A percentile compares a stretch with the other conserved stretches of the same genome.
Evolutionary conservation across 1,284 basidiomycete genomes (phyloP).

Genomic region (Cryptococcus depauperatus): DNA sequence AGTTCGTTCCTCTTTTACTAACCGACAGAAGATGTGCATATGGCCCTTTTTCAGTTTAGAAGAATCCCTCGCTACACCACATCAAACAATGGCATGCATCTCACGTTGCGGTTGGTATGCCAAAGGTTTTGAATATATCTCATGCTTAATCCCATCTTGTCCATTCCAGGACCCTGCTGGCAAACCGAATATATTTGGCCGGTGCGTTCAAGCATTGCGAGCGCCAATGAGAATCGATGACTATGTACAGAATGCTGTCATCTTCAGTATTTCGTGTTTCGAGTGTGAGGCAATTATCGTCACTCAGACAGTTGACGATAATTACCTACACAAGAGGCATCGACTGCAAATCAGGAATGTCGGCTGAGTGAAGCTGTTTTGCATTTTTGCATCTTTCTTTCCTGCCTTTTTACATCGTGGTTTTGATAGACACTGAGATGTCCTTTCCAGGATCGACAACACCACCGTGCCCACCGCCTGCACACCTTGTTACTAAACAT

Average conservation of each 20-base stretch:
- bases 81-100: constrained; percentile 18
- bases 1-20: too few species aligned
- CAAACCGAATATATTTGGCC: too few species aligned
- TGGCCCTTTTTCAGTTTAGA: not conserved
- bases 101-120: not conserved
- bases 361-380: constrained; percentile 13
- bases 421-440: not conserved
- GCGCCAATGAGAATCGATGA: too few species aligned
- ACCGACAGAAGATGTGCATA: too few species aligned
- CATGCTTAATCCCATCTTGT: too few species aligned
- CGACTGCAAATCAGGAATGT: constrained; percentile 2
- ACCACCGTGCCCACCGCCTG: constrained; percentile 12
- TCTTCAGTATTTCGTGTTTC: too few species aligned
- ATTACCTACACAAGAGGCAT: not conserved
- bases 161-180: too few species aligned
- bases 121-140: too few species aligned
- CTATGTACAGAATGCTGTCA: too few species aligned
- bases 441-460: constrained; percentile 10
- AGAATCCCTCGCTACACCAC: not conserved
- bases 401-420: not conserved
- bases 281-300: too few species aligned
- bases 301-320: too few species aligned
- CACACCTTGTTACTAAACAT: not conserved
- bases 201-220: too few species aligned
- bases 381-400: not conserved